Conservation (phyloP, 495 filamentous ascomycete genomes). For the Neurospora discreta region DNA sequence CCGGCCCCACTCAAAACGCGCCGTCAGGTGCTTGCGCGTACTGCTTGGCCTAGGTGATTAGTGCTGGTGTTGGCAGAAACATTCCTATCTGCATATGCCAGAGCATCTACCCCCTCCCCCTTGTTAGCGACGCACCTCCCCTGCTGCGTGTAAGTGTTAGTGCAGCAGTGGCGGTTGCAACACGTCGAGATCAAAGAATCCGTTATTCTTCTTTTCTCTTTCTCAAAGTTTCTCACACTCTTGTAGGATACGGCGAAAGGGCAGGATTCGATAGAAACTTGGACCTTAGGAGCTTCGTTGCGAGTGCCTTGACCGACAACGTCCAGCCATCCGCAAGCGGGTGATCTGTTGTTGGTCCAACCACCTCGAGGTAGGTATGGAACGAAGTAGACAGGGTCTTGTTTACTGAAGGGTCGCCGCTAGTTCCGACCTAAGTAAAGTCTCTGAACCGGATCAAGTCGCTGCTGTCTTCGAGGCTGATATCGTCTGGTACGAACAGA, state of each 20-base stretch:
- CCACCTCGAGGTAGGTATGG: background rate
- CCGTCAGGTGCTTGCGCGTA: conserved; percentile 13
- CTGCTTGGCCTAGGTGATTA: background rate
- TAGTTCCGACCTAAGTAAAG: too few relatives aligned
- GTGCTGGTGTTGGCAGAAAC: background rate
- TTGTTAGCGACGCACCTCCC: background rate
- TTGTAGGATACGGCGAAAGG: background rate
- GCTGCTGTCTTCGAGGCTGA: conserved; percentile 49
- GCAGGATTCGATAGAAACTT: background rate
- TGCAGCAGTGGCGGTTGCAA: background rate
- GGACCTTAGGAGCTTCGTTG: background rate
- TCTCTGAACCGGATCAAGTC: conserved; percentile 8
- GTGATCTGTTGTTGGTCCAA: background rate
- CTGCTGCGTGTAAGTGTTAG: background rate
- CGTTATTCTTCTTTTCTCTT: background rate
- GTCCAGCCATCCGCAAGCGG: background rate
- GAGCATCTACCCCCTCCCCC: background rate
- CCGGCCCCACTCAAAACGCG: conserved; percentile 7
- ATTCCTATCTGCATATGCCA: background rate
- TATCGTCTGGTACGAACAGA: conserved; percentile 57
- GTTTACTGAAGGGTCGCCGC: background rate
- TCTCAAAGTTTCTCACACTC: background rate
- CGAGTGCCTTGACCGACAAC: background rate
- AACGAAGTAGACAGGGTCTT: background rate
- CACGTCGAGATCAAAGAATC: background rate